phyloP scores from a whole-genome alignment of 495 filamentous ascomycete genomes.

The Trypethelium eluteriae region DNA sequence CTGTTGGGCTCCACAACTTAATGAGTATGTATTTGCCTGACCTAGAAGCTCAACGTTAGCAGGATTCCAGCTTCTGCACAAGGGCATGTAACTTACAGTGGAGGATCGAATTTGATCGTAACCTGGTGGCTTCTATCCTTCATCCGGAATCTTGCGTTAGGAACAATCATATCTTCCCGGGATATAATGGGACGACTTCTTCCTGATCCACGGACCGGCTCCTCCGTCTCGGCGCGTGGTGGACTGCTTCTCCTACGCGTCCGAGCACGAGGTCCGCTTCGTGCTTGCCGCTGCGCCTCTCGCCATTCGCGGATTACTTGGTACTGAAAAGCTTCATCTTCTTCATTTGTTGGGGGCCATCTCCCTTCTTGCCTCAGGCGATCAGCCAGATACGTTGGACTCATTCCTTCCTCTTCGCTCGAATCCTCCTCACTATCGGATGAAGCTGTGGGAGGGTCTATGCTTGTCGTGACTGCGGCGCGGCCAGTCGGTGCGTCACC shows the following conservation, averaged over 20 bases:
- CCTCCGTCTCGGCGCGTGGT: constrained; percentile 29
- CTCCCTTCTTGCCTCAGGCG: constrained; percentile 4
- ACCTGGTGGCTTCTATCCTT: constrained; percentile 72
- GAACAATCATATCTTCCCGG: constrained; percentile 47
- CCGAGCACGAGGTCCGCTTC: constrained; percentile 13
- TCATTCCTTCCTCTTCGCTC: constrained; percentile 11
- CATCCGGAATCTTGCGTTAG: constrained; percentile 72
- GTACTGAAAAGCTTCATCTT: constrained; percentile 29
- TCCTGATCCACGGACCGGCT: constrained; percentile 4
- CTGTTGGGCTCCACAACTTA: constrained; percentile 74
- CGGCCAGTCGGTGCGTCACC: constrained; percentile 17
- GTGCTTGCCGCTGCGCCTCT: constrained; percentile 32
- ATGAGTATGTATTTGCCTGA: constrained; percentile 70
- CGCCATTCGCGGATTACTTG: constrained; percentile 34
- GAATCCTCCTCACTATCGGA: constrained; percentile 12
- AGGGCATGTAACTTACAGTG: constrained; percentile 51
- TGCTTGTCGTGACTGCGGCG: neutral
- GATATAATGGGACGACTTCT: neutral
- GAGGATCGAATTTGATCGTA: constrained; percentile 81
- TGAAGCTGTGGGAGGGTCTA: neutral
- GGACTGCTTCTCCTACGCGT: constrained; percentile 19
- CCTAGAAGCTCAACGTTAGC: constrained; percentile 28
- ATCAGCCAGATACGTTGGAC: neutral
- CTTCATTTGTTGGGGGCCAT: constrained; percentile 23
- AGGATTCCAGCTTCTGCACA: neutral